A percentile compares a stretch with the other conserved stretches of the same genome.
phyloP scores from a whole-genome alignment of 176 grass and related monocot genomes.

The Alopecurus myosuroides region DNA sequence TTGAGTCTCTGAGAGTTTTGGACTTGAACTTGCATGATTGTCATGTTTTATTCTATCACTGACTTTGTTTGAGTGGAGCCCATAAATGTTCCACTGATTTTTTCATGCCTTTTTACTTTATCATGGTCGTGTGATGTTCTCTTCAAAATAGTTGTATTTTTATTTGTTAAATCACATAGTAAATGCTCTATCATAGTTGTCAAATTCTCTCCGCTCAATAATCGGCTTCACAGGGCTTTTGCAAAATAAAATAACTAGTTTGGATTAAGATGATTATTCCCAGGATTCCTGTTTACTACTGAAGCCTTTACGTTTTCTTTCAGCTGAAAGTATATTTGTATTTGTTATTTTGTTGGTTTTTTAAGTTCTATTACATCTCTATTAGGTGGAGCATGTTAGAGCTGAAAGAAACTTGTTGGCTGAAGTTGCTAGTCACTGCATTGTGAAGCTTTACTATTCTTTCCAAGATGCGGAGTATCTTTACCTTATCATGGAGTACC shows the following conservation, averaged over 20 bases:
- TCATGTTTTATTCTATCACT: conserved; percentile 15
- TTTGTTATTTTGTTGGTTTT: conserved; percentile 3
- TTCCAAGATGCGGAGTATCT: conserved; percentile 91
- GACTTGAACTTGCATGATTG: conserved; percentile 7
- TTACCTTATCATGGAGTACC: conserved; percentile 98
- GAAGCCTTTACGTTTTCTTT: not conserved
- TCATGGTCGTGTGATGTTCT: conserved; percentile 2
- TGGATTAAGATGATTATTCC: not conserved
- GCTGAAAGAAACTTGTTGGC: conserved; percentile 97
- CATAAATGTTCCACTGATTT: not conserved
- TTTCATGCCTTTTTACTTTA: conserved; percentile 6
- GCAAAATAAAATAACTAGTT: not conserved
- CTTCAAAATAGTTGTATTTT: not conserved
- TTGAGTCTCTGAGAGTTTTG: not conserved
- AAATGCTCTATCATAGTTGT: conserved; percentile 1
- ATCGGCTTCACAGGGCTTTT: not conserved
- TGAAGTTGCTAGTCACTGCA: conserved; percentile 95
- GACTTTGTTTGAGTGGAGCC: conserved; percentile 5
- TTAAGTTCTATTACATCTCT: conserved; percentile 20
- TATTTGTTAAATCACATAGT: not conserved
- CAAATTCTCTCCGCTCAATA: not conserved
- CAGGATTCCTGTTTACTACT: not conserved
- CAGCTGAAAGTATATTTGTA: not conserved
- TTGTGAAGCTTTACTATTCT: conserved; percentile 97
- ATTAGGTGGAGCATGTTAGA: conserved; percentile 97